phyloP scores from a whole-genome alignment of 73 alveolate species.

The Paramecium caudatum region DNA sequence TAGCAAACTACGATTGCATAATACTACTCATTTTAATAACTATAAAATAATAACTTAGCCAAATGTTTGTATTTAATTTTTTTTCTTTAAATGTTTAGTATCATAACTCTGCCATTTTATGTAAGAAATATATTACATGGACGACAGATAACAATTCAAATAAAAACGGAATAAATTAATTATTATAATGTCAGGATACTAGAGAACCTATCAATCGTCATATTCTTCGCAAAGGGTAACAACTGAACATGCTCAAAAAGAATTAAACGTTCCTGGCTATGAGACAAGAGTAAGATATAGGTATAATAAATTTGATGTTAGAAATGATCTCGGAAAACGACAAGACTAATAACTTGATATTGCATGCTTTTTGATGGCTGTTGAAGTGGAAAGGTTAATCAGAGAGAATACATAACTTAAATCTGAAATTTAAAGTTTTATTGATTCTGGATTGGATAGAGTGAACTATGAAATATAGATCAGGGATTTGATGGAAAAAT shows the following conservation, averaged over 20 bases:
- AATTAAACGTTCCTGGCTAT: conserved; percentile 45
- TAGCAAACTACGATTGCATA: conserved; percentile 26
- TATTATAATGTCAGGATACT: conserved; percentile 39
- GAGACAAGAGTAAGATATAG: conserved; percentile 58
- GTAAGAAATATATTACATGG: neutral
- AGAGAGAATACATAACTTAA: conserved; percentile 49
- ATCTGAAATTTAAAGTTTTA: neutral
- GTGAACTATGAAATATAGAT: conserved; percentile 60
- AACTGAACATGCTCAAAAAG: neutral
- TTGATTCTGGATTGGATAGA: conserved; percentile 58
- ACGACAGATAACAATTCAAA: neutral
- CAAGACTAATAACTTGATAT: conserved; percentile 14
- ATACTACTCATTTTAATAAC: conserved; percentile 23
- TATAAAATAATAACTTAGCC: neutral
- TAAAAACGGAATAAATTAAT: conserved; percentile 35
- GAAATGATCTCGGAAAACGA: conserved; percentile 50
- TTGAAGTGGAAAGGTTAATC: conserved; percentile 21
- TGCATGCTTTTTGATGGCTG: conserved; percentile 61
- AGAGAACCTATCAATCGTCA: conserved; percentile 21
- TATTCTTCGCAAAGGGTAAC: neutral
- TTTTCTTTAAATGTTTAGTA: neutral
- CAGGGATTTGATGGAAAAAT: conserved; percentile 64
- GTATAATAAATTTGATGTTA: neutral
- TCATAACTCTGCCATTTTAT: neutral
- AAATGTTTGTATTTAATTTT: neutral